Evolutionary conservation across 805 yeast genomes (phyloP), one percentile per base, ranked within the genome.

Genomic region (Barnettozyma californica): DNA sequence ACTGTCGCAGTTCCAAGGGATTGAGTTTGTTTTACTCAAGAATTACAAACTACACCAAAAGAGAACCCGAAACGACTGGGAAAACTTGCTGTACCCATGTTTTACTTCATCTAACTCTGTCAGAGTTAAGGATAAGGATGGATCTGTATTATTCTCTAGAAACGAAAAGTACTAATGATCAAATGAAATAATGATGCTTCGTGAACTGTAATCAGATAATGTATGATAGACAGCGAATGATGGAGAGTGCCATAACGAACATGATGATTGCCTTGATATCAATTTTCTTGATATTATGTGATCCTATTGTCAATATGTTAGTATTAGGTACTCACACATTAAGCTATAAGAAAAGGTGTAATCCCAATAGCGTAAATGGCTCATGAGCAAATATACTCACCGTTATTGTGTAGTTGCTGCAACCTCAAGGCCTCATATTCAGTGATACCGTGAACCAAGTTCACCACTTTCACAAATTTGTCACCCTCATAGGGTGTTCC

Each of bases 121-220:
- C 9, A 63, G 66, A 44, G 73, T 70, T 1, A 59, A 63, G 41
- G 73, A 66, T 47, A 64, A 53, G 40, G 69, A 66, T 56, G 72
- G 68, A n/a, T 59, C 74, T 54, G 68, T 76, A 51, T 69, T 71
- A 44, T 74, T 73, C 50, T 62, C 72, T 11, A 50, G 59, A 46
- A 51, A 55, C 29, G 50, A 45, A 16, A 46, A 45, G 26, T 46
- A 49, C 36, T 42, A 21, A 35, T 20, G 2, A 38, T 21, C 19
- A 2, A 35, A 23, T 18, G 37, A n/a, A 14, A 14, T 9, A 18
- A 41, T 16, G 9, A 2, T 9, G 11, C 19, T 38, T 38, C 11
- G 26, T 10, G 11, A 18, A 16, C 27, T n/a, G 19, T 25, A 21
- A 16, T 20, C 14, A 23, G 19, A 20, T 4, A 20, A 42, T 21